Base-by-base conservation (phyloP, 2,329 filamentous ascomycete species). In the Fusarium tupiense region DNA sequence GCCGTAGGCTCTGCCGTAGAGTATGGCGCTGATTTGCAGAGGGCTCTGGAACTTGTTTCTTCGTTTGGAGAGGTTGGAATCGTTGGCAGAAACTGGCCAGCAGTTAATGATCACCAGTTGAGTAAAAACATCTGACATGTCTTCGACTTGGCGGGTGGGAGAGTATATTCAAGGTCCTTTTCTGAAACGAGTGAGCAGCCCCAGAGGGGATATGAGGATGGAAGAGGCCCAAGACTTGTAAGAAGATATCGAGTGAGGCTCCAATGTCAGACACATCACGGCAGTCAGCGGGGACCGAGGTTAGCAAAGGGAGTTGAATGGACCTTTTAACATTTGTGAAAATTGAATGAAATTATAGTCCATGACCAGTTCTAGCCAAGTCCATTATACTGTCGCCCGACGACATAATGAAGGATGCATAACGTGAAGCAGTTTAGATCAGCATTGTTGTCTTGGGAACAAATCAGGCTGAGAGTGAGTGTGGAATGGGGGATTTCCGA, bases 41-140 rank as follows among this genome's bases (percentile, higher is more conserved):
- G 60, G 40, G 13, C 13, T 24, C 13, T 54, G 60, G 20, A 41
- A 44, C 19, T 38, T 24, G 20, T 24, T 26, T 17, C 24, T 20
- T 33, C 22, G 66, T 16, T 43, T 65, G 20, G 41, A 40, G 14
- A 35, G 38, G 14, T 26, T 47, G 20, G 31, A 2, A 17, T 43
- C 35, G 29, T 58, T 17, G 38, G 22, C 26, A n/a, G 40, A 24
- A 22, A 57, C 41, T 40, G 47, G 41, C 33, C 61, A 31, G 22
- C 60, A 70, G 24, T 49, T 70, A 31, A 70, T 70, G 9, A 60
- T 38, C 35, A 64, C 26, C 16, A 46, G 20, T 33, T 65, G 47
- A 20, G 57, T 43, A 19, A n/a, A 40, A 19, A 43, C 57, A 70
- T 70, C 24, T n/a, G 50, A 41, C 67, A 69, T 69, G 41, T 69